A percentile compares a stretch with the other conserved stretches of the same genome.
phyloP scores from a whole-genome alignment of 371 early-diverging fungal species.

The Chytridium lagenaria region DNA sequence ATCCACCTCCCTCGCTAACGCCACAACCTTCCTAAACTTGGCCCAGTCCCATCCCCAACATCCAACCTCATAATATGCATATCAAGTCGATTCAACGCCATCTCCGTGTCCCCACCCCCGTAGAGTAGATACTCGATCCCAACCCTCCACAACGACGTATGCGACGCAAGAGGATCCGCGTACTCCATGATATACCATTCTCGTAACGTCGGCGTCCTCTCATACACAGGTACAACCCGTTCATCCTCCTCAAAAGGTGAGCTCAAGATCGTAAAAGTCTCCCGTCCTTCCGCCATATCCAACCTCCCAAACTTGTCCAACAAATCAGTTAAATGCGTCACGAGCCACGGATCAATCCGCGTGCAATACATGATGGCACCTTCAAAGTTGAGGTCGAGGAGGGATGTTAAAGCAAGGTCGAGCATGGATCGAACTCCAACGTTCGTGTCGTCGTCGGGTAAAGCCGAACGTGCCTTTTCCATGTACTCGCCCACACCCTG shows the following conservation, averaged over 20 bases:
- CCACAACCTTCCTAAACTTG: background rate
- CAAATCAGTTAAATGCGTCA: constrained; percentile 16
- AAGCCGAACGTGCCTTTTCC: background rate
- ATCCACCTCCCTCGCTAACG: background rate
- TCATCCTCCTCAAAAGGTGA: background rate
- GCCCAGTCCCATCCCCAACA: background rate
- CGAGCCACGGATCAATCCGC: constrained; percentile 17
- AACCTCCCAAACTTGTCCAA: constrained; percentile 17
- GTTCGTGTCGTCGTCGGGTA: background rate
- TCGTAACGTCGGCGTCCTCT: background rate
- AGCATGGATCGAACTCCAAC: background rate
- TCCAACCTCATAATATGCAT: background rate
- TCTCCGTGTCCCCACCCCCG: constrained; percentile 6
- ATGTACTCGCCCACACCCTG: background rate
- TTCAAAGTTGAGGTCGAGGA: background rate
- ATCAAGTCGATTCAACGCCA: background rate
- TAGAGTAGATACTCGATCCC: constrained; percentile 1
- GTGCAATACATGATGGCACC: background rate
- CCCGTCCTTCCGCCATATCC: constrained; percentile 15
- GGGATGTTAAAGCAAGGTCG: background rate
- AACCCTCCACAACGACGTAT: background rate
- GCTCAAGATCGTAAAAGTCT: background rate
- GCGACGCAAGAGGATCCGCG: background rate
- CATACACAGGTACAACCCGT: background rate
- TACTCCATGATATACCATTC: constrained; percentile 22